phyloP scores from a whole-genome alignment of 192 early-diverging fungal species.

The Dispira parvispora region DNA sequence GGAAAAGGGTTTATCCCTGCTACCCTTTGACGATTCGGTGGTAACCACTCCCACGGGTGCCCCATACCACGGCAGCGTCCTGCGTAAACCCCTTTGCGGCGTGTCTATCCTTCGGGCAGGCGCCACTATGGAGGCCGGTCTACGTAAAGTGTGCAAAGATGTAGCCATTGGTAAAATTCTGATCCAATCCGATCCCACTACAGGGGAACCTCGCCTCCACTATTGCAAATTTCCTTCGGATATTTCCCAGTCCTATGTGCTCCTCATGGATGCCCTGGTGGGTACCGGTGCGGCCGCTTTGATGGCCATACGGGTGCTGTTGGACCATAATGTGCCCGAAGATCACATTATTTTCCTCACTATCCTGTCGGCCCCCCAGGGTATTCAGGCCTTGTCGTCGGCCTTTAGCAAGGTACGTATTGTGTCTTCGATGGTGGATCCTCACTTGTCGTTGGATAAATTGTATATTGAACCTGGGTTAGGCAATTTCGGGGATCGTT shows the following conservation, averaged over 20 bases:
- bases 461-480: slow-evolving; percentile 66
- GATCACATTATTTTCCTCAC: slow-evolving; percentile 73
- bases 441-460: slow-evolving; percentile 39
- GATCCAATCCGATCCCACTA: slow-evolving; percentile 61
- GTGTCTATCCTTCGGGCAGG: slow-evolving; percentile 79
- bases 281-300: slow-evolving; percentile 84
- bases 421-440: slow-evolving; percentile 67
- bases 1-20: slow-evolving; percentile 54
- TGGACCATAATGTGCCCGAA: slow-evolving; percentile 80
- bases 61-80: slow-evolving; percentile 29
- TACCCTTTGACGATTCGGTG: slow-evolving; percentile 26
- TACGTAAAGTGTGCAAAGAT: slow-evolving; percentile 64
- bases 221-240: slow-evolving; percentile 64
- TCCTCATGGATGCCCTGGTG: slow-evolving; percentile 78
- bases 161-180: slow-evolving; percentile 78
- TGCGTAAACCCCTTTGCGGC: slow-evolving; percentile 28
- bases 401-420: slow-evolving; percentile 73
- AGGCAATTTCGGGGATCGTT: slow-evolving; percentile 70
- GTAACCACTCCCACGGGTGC: slow-evolving; percentile 43
- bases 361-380: slow-evolving; percentile 61
- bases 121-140: slow-evolving; percentile 76
- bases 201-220: slow-evolving; percentile 79
- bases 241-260: slow-evolving; percentile 38
- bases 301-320: slow-evolving; percentile 88
- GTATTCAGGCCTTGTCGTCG: slow-evolving; percentile 54